These are phyloP conservation scores for Sporisorium iseilematis-ciliati DNA, from an alignment of 1,284 basidiomycete genomes.

Conservation along the genomic window DNA sequence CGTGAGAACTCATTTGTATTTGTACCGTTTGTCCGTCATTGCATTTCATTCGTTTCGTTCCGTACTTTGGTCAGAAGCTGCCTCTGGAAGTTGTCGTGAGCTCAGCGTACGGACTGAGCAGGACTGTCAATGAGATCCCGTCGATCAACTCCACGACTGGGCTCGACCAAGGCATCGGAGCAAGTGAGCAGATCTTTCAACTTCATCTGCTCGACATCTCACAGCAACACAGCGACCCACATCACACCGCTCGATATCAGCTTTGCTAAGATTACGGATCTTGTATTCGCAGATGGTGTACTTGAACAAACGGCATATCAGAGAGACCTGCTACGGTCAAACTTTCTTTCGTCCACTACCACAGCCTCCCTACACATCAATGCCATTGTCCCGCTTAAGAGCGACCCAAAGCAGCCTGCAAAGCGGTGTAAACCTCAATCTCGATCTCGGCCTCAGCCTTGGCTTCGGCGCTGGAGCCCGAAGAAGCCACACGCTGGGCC, in stretches of 20 bases:
- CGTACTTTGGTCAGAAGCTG: background rate
- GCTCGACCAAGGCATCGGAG: background rate
- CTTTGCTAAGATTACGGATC: constrained; percentile 22
- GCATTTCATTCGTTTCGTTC: background rate
- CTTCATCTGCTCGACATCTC: background rate
- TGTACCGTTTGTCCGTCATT: background rate
- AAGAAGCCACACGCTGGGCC: constrained; percentile 83
- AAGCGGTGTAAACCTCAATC: constrained; percentile 93
- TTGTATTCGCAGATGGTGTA: constrained; percentile 7
- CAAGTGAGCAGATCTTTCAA: background rate
- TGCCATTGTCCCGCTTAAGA: constrained; percentile 33
- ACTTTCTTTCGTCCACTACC: background rate
- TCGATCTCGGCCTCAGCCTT: constrained; percentile 95
- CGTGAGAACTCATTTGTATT: constrained; percentile 9
- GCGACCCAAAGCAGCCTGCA: constrained; percentile 82
- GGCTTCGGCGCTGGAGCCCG: constrained; percentile 89
- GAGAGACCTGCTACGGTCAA: background rate
- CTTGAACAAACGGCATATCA: background rate
- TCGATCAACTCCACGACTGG: background rate
- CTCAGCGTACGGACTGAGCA: too few species aligned
- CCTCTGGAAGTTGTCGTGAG: background rate
- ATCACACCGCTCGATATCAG: background rate
- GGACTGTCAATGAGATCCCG: background rate
- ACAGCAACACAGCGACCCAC: background rate
- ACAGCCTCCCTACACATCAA: too few species aligned